Base-by-base conservation (phyloP, 306 rosid species). In the Corylus americana region DNA sequence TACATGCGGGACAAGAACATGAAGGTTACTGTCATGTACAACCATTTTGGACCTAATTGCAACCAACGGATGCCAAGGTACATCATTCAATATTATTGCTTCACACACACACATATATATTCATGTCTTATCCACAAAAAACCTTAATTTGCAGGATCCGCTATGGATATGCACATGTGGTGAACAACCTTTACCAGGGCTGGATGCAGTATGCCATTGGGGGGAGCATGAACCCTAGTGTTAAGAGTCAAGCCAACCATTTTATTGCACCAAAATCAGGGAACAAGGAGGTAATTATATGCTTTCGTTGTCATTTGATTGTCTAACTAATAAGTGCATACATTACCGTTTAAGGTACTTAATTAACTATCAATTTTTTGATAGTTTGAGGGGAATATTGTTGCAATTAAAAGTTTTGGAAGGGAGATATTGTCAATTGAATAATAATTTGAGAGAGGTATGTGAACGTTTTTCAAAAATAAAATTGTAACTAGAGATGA, bases 241-340 rank as follows among this genome's bases (percentile, higher is more conserved):
- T 82, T 25, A 87, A 87, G 75, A 87, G 90, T 42, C 83, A 87
- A 71, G 53, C 86, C 67, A 87, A 87, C 70, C 83, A 82, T 18
- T 85, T 87, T 16, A 82, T 87, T 82, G 88, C 87, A 71, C 87
- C 88, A 0, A 75, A 48, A 47, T 39, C 49, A 0, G 82, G 87
- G 17, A 87, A 44, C 50, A 39, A 67, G 11, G 88, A 82, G 87
- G 88, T 85, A 82, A 18, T 7, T 1, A 12, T 62, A 57, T 45
- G 35, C 13, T 25, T 1, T 2, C 31, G 14, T 62, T 55, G 55
- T 6, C 9, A 25, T 50, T 10, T 8, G 2, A 17, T 42, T 11
- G 37, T 10, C 1, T 70, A 44, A 70, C 10, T 9, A 10, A 18
- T 8, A 18, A 42, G 55, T 31, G 35, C 35, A 31, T 31, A 31